Percentiles rank a stretch among this genome's conserved stretches.
phyloP scores from a whole-genome alignment of 169 alveolate species.

The Plasmodium chabaudi region DNA sequence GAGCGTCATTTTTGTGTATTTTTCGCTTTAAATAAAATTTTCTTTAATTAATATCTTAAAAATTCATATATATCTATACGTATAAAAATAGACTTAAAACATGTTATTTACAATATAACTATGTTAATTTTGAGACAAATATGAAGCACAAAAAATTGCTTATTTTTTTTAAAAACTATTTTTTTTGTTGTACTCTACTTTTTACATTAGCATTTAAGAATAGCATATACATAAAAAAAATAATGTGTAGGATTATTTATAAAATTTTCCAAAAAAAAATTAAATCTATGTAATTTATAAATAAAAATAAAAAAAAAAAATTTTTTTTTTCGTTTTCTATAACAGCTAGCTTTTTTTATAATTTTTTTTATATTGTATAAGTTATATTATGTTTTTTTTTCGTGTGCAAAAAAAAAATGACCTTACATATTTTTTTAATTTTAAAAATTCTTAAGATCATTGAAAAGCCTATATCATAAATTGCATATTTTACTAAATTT shows the following conservation, averaged over 20 bases:
- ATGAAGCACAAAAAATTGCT: constrained; percentile 9
- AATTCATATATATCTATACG: constrained; percentile 4
- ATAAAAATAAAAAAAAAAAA: constrained; percentile 4
- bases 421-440: constrained; percentile 13
- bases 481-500: constrained; percentile 2
- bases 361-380: constrained; percentile 16
- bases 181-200: constrained; percentile 15
- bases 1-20: constrained; percentile 10
- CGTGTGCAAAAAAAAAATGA: constrained; percentile 44
- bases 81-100: constrained; percentile 7
- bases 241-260: constrained; percentile 8
- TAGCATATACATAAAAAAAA: constrained; percentile 17
- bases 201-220: constrained; percentile 8
- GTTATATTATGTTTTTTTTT: constrained; percentile 1
- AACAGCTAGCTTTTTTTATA: constrained; percentile 10
- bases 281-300: constrained; percentile 12
- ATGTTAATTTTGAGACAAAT: constrained; percentile 34
- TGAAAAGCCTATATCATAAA: constrained; percentile 10
- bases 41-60: constrained; percentile 11
- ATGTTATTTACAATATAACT: not conserved
- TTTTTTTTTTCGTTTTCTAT: constrained; percentile 5
- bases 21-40: not conserved
- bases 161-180: constrained; percentile 18
- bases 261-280: constrained; percentile 16
- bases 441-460: not conserved